These are phyloP conservation scores for Mucor velutinosus DNA, from an alignment of 371 early-diverging fungal species.

Conservation along the genomic window DNA sequence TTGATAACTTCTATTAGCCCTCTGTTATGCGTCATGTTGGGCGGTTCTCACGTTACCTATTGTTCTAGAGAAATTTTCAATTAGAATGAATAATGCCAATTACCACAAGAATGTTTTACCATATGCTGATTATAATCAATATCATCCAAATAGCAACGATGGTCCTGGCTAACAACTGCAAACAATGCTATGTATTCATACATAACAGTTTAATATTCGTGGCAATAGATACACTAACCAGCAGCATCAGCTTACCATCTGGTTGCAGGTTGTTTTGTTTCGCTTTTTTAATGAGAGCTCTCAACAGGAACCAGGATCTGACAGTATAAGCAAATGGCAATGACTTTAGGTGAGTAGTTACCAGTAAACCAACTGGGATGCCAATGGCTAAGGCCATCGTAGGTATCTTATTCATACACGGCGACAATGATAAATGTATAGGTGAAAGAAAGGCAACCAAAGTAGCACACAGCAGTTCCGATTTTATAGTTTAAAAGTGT, in stretches of 20 bases:
- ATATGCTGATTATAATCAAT: slow-evolving; percentile 53
- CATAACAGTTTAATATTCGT: background rate
- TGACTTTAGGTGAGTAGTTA: slow-evolving; percentile 34
- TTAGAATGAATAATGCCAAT: slow-evolving; percentile 3
- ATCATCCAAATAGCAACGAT: slow-evolving; percentile 45
- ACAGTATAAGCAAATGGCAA: slow-evolving; percentile 43
- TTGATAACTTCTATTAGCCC: background rate
- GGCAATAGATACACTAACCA: too few relatives aligned
- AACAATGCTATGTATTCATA: slow-evolving; percentile 29
- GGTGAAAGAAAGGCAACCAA: background rate
- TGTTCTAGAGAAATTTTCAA: slow-evolving; percentile 25
- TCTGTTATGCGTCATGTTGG: background rate
- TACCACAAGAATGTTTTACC: slow-evolving; percentile 23
- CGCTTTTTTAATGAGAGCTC: slow-evolving; percentile 34
- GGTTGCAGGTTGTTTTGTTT: slow-evolving; percentile 28
- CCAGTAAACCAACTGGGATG: slow-evolving; percentile 18
- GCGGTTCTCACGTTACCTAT: slow-evolving; percentile 29
- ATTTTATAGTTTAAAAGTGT: background rate
- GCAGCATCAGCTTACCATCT: slow-evolving; percentile 21
- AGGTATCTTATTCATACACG: slow-evolving; percentile 3
- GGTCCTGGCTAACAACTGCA: slow-evolving; percentile 29
- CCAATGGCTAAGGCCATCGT: slow-evolving; percentile 9
- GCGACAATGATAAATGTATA: background rate
- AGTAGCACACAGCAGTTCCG: background rate
- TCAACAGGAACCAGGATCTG: slow-evolving; percentile 38